A percentile compares a stretch with the other conserved stretches of the same genome.
These are phyloP conservation scores for Candida albicans DNA, from an alignment of 1,139 yeast species.

Conservation along the genomic window DNA sequence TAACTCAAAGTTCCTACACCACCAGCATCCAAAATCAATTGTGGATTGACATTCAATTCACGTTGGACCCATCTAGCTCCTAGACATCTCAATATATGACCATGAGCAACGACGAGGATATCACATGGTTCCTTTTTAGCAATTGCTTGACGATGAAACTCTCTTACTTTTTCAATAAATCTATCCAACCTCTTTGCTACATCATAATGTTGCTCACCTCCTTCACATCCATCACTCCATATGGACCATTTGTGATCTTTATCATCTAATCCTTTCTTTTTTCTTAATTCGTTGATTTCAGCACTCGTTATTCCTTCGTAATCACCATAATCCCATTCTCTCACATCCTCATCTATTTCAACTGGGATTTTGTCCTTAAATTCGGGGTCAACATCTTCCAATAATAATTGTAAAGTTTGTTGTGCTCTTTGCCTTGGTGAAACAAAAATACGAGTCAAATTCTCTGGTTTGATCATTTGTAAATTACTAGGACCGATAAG, in stretches of 20 bases:
- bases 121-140: constrained; percentile 60
- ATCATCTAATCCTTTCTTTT: constrained; percentile 56
- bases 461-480: constrained; percentile 63
- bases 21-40: constrained; percentile 87
- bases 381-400: constrained; percentile 50
- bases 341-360: constrained; percentile 62
- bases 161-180: constrained; percentile 61
- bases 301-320: constrained; percentile 80
- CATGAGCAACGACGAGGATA: constrained; percentile 84
- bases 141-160: constrained; percentile 61
- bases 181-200: constrained; percentile 71
- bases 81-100: constrained; percentile 86
- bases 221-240: constrained; percentile 92
- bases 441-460: constrained; percentile 63
- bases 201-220: constrained; percentile 70
- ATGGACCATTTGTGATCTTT: constrained; percentile 64
- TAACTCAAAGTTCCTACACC: constrained; percentile 92
- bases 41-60: constrained; percentile 64
- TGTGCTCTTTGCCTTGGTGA: constrained; percentile 83
- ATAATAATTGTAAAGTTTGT: constrained; percentile 63
- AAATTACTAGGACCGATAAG: constrained; percentile 55
- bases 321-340: constrained; percentile 97
- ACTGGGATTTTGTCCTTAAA: constrained; percentile 44
- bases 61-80: constrained; percentile 83
- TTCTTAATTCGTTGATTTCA: constrained; percentile 63